Evolutionary conservation across 495 filamentous ascomycete genomes (phyloP), one percentile per base, ranked within the genome.

Genomic region (Penicillium coprophilum): DNA sequence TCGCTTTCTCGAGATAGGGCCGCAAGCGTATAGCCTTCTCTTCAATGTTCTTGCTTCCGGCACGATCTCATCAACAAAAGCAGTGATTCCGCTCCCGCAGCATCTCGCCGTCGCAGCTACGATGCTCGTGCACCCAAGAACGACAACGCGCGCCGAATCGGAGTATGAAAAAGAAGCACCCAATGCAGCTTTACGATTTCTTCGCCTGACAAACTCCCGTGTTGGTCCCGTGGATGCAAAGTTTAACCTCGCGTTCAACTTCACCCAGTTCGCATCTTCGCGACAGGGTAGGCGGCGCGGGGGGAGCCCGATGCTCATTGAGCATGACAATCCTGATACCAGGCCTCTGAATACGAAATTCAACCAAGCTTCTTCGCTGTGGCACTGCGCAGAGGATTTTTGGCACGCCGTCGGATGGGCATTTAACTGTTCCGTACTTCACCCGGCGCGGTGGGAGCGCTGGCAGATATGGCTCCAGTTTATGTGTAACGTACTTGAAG

Each of bases 371-470:
- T 82, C 83, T 10, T 83, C 88, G 3, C 46, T 97, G 6, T 96
- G 89, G 83, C 69, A 73, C 15, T 78, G 82, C 19, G 90, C 86
- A 0, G 84, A 87, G 24, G 90, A 96, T 64, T 93, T 97, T 58
- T 98, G 95, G 90, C 82, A 87, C 39, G 81, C 88, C 0, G 84
- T 93, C 1, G 94, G 94, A 4, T 97, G 94, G 94, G 86, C 89
- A 0, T 96, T 97, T 69, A 92, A 91, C 61, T 98, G 94, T 72
- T 91, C 90, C 15, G 80, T 90, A 3, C 69, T 79, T 40, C 78
- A 92, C 52, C 80, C 80, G 38, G 76, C 74, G 32, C 72, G 91
- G 21, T 98, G 94, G 94, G 82, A 80, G 53, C 79, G 83, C 63
- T 98, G 94, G 94, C 85, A 80, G 55, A 67, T 83, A 7, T 96